Evolutionary conservation across 2,329 filamentous ascomycete genomes (phyloP).

Genomic region (Dothistroma septosporum): DNA sequence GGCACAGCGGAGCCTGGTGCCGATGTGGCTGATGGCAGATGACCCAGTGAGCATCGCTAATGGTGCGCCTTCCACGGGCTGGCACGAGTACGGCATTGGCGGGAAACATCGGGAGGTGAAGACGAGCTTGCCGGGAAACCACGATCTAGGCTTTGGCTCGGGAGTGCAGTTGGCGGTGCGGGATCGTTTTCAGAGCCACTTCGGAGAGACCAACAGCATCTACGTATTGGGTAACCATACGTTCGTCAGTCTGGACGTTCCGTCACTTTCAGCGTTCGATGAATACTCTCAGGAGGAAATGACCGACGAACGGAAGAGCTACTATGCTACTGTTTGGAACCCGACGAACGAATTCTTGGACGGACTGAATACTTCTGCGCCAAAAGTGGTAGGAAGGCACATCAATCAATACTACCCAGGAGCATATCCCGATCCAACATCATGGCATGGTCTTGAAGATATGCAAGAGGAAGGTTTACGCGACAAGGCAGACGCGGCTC

Average conservation of each 20-base stretch:
- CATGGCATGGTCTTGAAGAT: conserved; percentile 36
- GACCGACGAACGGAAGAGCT: conserved; percentile 36
- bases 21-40: conserved; percentile 22
- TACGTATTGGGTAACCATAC: conserved; percentile 93
- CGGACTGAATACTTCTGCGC: conserved; percentile 60
- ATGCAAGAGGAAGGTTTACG: neutral
- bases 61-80: conserved; percentile 56
- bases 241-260: conserved; percentile 83
- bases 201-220: conserved; percentile 86
- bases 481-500: conserved; percentile 3
- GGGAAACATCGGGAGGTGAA: conserved; percentile 73
- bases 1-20: conserved; percentile 19
- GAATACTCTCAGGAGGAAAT: conserved; percentile 55
- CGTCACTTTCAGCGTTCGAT: conserved; percentile 76
- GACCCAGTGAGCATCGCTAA: conserved; percentile 26
- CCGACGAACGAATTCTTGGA: conserved; percentile 74
- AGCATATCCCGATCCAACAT: conserved; percentile 13
- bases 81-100: conserved; percentile 51
- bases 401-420: conserved; percentile 46
- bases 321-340: conserved; percentile 58
- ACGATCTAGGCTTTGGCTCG: conserved; percentile 86
- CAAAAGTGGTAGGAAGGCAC: conserved; percentile 64
- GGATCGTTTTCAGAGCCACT: conserved; percentile 79
- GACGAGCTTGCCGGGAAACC: conserved; percentile 84
- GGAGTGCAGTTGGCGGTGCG: conserved; percentile 77